Base-by-base conservation (phyloP, 2,329 filamentous ascomycete genomes). In the Uncinocarpus reesii region DNA sequence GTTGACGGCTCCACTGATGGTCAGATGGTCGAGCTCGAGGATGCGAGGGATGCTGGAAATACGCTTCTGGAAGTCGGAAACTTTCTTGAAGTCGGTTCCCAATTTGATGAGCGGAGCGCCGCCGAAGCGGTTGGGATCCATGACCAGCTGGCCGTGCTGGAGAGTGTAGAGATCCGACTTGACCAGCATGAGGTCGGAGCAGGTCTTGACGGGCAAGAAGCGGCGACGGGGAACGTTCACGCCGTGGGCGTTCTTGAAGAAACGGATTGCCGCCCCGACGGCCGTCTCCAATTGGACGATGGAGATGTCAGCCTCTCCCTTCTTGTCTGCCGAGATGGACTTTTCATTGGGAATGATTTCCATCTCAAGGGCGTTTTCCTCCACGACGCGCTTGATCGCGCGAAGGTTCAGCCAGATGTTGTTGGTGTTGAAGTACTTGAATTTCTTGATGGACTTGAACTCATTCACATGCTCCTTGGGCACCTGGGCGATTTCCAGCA, bases 361-460 rank as follows among this genome's bases (percentile, higher is more conserved):
- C 86, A 98, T 94, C 73, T 89, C 86, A 47, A 98, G 83, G 76
- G 96, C 90, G 68, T 95, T 87, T 71, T 93, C 88, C 80, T 96
- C 92, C 6, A 98, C 92, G 47, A 98, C 88, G 53, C 92, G 89
- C 84, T 96, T 96, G 73, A 98, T 85, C 59, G 92, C 92, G 67
- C 86, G 83, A 61, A 95, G 79, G 75, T 95, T 95, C 78, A 98
- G 85, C 92, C 92, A 98, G 73, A 98, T 95, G 80, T 98, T 98
- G 85, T 98, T 98, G 72, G 92, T 98, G 81, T 98, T 98, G 84
- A 98, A 98, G 82, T 98, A 98, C 80, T 94, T 95, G 84, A 98
- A 98, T 80, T 98, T 98, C 84, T 98, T 98, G 79, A 98, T 98
- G 42, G 89, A 95, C 83, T 98, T 98, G 86, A 98, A 98, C 76